Evolutionary conservation across 2,329 filamentous ascomycete genomes (phyloP), one percentile per base, ranked within the genome.

Genomic region (Pseudogymnoascus sp.): DNA sequence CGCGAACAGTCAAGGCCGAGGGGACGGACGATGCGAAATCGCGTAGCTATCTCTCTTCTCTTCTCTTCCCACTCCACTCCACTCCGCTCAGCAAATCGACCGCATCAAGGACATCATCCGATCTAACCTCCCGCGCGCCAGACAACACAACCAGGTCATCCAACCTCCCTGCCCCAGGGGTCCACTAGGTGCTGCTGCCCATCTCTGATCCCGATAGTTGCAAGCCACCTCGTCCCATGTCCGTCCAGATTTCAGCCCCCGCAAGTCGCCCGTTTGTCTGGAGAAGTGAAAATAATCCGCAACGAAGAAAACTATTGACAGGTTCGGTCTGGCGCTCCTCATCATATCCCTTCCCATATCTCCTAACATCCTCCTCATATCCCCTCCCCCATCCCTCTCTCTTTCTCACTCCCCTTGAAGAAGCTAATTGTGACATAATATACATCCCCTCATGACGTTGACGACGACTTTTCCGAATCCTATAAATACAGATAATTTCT

Each of bases 391-490:
- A 26, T 9, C 23, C 31, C 44, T 6, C 38, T 42, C 38, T 42
- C 38, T 10, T 17, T 21, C 38, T 42, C 38, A n/a, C 44, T 53
- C 44, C 44, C 23, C 44, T 31, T 10, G 44, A 53, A 53, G 44
- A 53, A 53, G 44, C 23, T 53, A 53, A 53, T 53, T 28, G 44
- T 53, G 23, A 53, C 44, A 53, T 53, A 53, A 53, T 53, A 53
- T 53, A 53, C 44, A 53, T 31, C 23, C 44, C 23, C 44, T 53
- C 44, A 17, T 53, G 23, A 17, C 44, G 44, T 17, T 17, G 44
- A 19, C 23, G 23, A 53, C 23, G 31, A 53, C 44, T 53, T 53
- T 53, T 31, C 44, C 44, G 44, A 53, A 53, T 53, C 44, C 44
- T 53, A 53, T 53, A 28, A 53, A 53, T 53, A 53, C 44, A 53